Evolutionary conservation across 2,329 filamentous ascomycete species (phyloP).

Genomic region (Phialophora expanda): DNA sequence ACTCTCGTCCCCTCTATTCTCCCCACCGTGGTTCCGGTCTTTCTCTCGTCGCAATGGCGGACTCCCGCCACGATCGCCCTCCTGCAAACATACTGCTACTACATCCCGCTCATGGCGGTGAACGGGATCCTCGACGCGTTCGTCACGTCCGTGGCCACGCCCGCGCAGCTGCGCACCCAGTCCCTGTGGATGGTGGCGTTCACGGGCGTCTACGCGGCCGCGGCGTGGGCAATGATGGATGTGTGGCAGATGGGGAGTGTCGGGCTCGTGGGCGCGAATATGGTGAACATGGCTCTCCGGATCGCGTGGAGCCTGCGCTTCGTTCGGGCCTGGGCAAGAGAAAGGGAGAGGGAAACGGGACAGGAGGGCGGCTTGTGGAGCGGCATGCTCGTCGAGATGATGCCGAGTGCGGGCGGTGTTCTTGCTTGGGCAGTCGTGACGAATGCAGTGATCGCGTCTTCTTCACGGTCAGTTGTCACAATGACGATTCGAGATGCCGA

Average conservation of each 20-base stretch:
- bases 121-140: conserved; percentile 94
- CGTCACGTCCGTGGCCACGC: conserved; percentile 81
- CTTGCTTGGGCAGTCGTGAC: not conserved
- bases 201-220: conserved; percentile 73
- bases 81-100: conserved; percentile 83
- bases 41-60: conserved; percentile 80
- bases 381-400: not conserved
- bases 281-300: conserved; percentile 84
- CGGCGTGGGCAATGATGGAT: conserved; percentile 65
- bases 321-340: conserved; percentile 54
- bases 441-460: not conserved
- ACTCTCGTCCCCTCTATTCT: conserved; percentile 77
- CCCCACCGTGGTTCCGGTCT: conserved; percentile 71
- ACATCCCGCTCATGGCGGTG: conserved; percentile 87
- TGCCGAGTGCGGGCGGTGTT: conserved; percentile 11
- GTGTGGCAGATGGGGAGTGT: conserved; percentile 72
- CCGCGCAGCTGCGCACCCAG: conserved; percentile 75
- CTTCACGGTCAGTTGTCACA: not conserved
- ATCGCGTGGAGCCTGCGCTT: conserved; percentile 81
- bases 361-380: not conserved
- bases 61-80: conserved; percentile 73
- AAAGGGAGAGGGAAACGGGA: conserved; percentile 3
- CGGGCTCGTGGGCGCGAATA: conserved; percentile 85
- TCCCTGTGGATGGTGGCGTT: conserved; percentile 84
- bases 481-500: not conserved